Evolutionary conservation across 2,329 filamentous ascomycete genomes (phyloP).

Genomic region (Colletotrichum sp.): DNA sequence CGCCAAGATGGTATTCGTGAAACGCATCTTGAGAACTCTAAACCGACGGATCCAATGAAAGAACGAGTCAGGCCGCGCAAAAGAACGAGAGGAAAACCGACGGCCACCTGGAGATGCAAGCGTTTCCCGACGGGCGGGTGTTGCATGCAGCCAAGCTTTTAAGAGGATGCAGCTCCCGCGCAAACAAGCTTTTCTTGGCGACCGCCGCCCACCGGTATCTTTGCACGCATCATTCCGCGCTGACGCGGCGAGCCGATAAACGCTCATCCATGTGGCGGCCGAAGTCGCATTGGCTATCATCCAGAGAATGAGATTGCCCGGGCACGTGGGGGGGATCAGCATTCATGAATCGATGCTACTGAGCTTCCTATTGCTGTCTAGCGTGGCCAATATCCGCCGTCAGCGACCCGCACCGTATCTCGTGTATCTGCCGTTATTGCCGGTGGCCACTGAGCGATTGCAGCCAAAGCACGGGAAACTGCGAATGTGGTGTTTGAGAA

Average conservation of each 20-base stretch:
- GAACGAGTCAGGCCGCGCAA: neutral
- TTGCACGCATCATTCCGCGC: neutral
- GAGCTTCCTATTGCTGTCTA: conserved; percentile 4
- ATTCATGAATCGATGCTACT: neutral
- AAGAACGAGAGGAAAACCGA: neutral
- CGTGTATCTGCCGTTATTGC: conserved; percentile 1
- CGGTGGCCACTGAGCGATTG: neutral
- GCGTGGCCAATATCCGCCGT: neutral
- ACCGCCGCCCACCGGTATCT: neutral
- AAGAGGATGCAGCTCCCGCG: neutral
- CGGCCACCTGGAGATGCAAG: neutral
- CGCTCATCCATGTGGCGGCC: neutral
- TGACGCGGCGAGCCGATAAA: neutral
- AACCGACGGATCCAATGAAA: neutral
- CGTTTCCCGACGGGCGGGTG: neutral
- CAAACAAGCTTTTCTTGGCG: neutral
- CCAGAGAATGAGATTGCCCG: neutral
- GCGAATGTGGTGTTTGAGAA: neutral
- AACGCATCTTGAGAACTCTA: neutral
- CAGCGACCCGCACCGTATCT: neutral
- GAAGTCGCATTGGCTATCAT: neutral
- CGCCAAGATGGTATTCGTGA: neutral
- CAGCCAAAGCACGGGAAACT: neutral
- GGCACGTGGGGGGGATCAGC: neutral
- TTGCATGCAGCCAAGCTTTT: conserved; percentile 8